Evolutionary conservation across 805 yeast genomes (phyloP), one percentile per base, ranked within the genome.

Genomic region (Lachancea kluyveri): DNA sequence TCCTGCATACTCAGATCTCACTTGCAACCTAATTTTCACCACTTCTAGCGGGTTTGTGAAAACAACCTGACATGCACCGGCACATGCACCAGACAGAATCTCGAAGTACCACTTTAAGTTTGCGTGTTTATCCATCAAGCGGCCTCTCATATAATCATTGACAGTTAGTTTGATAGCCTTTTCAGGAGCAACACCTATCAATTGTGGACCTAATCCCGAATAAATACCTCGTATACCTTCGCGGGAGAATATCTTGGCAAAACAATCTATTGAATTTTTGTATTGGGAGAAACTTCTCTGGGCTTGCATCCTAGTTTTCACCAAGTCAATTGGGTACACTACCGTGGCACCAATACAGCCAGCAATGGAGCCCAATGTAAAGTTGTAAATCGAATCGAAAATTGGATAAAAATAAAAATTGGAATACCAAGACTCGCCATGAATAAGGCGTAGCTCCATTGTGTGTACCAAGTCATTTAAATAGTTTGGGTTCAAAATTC

Each of bases 331-430:
- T 19, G 98, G 98, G 57, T 90, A 90, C 26, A 90, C 98, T 10
- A 82, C 84, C 5, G 96, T 85, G n/a, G 98, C 96, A 41, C 98
- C 98, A 59, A 90, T 77, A 47, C 96, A 92, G 37, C 98, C 98
- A 19, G 98, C 97, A 30, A 88, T 70, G 3, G 96, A 86, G 11
- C 98, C 98, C 37, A 90, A 66, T 18, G 82, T 64, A 59, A 90
- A 90, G 37, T 94, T 86, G 61, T 88, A 85, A 35, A 79, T 69
- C 6, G 95, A 84, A 52, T 84, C 94, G 41, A 90, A 85, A 30
- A 90, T 77, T 45, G 82, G 73, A 67, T 63, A 69, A 30, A 70
- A 62, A 34, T 55, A 62, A 35, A 55, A 62, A 32, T 60, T 62
- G 12, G 60, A 51, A 33, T 54, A 52, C 12, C 46, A 45, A 6